Evolutionary conservation across 1,284 basidiomycete genomes (phyloP), one percentile per base, ranked within the genome.

Genomic region (Boletus subluridellus): DNA sequence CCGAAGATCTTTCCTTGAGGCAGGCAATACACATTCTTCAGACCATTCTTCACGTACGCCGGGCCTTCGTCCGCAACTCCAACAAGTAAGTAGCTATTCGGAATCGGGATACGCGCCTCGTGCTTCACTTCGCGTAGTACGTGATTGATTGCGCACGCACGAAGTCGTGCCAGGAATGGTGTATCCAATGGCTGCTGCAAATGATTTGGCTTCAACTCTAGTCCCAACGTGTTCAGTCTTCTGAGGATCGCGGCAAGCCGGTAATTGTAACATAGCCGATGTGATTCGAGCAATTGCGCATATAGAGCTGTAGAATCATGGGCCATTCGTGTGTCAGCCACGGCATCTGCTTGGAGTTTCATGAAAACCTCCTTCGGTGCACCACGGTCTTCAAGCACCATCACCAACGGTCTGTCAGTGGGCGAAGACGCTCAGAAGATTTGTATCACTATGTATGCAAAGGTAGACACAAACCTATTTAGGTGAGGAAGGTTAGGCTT

Each of bases 1-100:
- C 87, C 88, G 63, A 82, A 90, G 7, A 90, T 84, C 60, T 86
- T 72, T 0, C 79, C 81, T 59, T 80, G 77, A 5, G 70, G 68
- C 21, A 89, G 67, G n/a, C 64, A 74, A 63, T 76, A 86, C 1
- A 88, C 80, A 59, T 86, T 78, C 47, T 80, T 67, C 46, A 73
- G 65, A 1, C 82, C 85, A 12, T 72, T 74, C 12, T 66, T 65
- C 55, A 74, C 73, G 62, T 90, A 87, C 1, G 82, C 79, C 4
- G 82, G 80, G 2, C 87, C 87, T 73, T 91, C 90, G 66, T 91
- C 90, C 7, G 87, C 86, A n/a, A 92, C 79, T 4, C 90, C 90
- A 21, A 91, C 87, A 4, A 92, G 77, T 24, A 84, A 76, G 61
- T 83, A 83, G 57, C 85, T 85, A 2, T 85, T 74, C 0, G 83